These are phyloP conservation scores for Domatiomyces catenatus DNA, from an alignment of 2,329 filamentous ascomycete genomes.

Conservation along the genomic window DNA sequence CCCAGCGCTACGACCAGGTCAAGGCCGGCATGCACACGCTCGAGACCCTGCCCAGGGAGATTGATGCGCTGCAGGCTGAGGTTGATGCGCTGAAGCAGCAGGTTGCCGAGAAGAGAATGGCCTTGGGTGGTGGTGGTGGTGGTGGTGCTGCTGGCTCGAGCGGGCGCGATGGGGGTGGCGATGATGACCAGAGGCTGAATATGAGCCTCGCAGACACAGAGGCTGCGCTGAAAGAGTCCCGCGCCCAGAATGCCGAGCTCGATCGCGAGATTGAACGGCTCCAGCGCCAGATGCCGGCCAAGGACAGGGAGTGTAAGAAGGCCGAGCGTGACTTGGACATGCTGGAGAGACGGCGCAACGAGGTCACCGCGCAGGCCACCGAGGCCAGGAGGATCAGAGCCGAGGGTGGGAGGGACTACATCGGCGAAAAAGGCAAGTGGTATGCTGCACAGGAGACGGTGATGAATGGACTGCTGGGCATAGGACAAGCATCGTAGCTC, in stretches of 20 bases:
- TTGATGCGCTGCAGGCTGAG: slow-evolving; percentile 28
- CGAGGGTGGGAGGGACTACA: slow-evolving; percentile 31
- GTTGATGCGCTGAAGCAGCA: slow-evolving; percentile 28
- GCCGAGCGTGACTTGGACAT: slow-evolving; percentile 29
- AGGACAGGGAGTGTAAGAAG: slow-evolving; percentile 29
- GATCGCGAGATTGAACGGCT: slow-evolving; percentile 28
- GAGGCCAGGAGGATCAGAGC: slow-evolving; percentile 29
- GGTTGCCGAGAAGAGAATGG: slow-evolving; percentile 27
- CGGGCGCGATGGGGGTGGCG: neutral
- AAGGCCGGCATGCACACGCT: slow-evolving; percentile 30
- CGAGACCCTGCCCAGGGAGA: slow-evolving; percentile 26
- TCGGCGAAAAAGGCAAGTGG: slow-evolving; percentile 33
- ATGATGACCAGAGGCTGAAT: slow-evolving; percentile 10
- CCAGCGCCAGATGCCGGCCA: slow-evolving; percentile 29
- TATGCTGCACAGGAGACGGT: slow-evolving; percentile 28
- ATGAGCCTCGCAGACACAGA: slow-evolving; percentile 23
- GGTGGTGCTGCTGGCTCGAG: neutral
- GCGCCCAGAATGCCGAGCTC: slow-evolving; percentile 26
- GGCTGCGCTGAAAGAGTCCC: slow-evolving; percentile 25
- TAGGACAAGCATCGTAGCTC: neutral
- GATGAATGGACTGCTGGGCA: slow-evolving; percentile 25
- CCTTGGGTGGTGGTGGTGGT: slow-evolving; percentile 16
- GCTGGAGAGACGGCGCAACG: slow-evolving; percentile 31
- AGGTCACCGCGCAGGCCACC: slow-evolving; percentile 32
- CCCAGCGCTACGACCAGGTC: slow-evolving; percentile 35